phyloP scores from a whole-genome alignment of 108 stramenopile species.

The Skeletonema grethae region DNA sequence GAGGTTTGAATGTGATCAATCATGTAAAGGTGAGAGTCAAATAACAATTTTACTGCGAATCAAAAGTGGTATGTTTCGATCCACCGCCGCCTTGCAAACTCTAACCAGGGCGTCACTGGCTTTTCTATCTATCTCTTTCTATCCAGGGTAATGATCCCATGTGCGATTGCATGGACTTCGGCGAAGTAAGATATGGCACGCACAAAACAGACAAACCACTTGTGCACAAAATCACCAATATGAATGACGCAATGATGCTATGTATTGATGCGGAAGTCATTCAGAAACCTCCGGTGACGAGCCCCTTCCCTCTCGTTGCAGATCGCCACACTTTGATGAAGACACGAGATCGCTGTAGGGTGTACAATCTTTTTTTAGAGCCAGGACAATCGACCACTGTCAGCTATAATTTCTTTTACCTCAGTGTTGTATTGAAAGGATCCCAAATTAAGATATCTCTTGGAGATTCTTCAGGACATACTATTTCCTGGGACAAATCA shows the following conservation, averaged over 20 bases:
- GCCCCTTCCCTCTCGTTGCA: conserved; percentile 44
- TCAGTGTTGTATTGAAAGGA: conserved; percentile 50
- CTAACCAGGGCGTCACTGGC: too few species aligned
- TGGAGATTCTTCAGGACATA: conserved; percentile 21
- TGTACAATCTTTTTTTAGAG: conserved; percentile 59
- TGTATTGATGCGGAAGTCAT: conserved; percentile 76
- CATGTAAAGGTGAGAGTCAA: conserved; percentile 43
- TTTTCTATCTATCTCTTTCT: too few species aligned
- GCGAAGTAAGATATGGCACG: conserved; percentile 55
- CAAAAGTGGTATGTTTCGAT: too few species aligned
- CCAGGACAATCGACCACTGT: conserved; percentile 58
- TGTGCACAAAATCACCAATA: conserved; percentile 71
- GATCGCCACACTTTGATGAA: conserved; percentile 59
- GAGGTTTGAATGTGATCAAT: conserved; percentile 65
- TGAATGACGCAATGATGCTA: conserved; percentile 44
- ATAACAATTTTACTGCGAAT: too few species aligned
- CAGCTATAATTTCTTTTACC: conserved; percentile 73
- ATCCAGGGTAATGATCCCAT: conserved; percentile 44
- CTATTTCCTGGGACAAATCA: conserved; percentile 31
- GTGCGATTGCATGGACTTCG: conserved; percentile 71
- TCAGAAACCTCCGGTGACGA: conserved; percentile 57
- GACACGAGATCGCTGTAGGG: conserved; percentile 57
- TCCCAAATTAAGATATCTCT: conserved; percentile 34
- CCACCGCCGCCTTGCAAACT: too few species aligned
- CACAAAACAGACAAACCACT: conserved; percentile 57